Evolutionary conservation across 495 filamentous ascomycete genomes (phyloP), one percentile per base, ranked within the genome.

Genomic region (Penicillium bovifimosum): DNA sequence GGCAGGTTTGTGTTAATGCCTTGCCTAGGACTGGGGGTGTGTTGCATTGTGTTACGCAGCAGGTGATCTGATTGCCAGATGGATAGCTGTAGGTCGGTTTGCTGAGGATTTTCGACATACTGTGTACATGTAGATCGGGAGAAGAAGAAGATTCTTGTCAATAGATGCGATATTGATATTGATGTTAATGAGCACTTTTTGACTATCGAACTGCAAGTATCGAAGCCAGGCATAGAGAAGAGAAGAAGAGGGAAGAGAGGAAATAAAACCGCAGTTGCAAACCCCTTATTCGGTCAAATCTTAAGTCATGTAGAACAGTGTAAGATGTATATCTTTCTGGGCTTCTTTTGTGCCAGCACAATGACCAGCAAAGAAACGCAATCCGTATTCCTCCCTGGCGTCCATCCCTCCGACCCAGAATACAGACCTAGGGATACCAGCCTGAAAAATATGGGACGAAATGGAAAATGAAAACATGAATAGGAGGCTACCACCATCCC

Each of bases 31-130:
- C 60, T 28, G 67, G 67, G 3, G 67, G 67, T 44, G 66, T 67
- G 28, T 47, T 67, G 50, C 67, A 70, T 49, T 70, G 67, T 55
- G 59, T 58, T 18, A 70, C 67, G 31, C 67, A 70, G 52, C 65
- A 66, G 48, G 67, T 70, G 31, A 5, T 64, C 41, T 64, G 41
- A 62, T 45, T 8, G n/a, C n/a, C n/a, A n/a, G n/a, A n/a, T n/a
- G n/a, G n/a, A n/a, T n/a, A n/a, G n/a, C n/a, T n/a, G n/a, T n/a
- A n/a, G n/a, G n/a, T n/a, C n/a, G n/a, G n/a, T n/a, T n/a, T n/a
- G n/a, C n/a, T n/a, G n/a, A n/a, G n/a, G n/a, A n/a, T n/a, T n/a
- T n/a, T n/a, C n/a, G n/a, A n/a, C n/a, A n/a, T n/a, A n/a, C n/a
- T n/a, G n/a, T n/a, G n/a, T n/a, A n/a, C n/a, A n/a, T n/a, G n/a